Conservation (phyloP, 78 protist species). For the Dictyostelium purpureum region DNA sequence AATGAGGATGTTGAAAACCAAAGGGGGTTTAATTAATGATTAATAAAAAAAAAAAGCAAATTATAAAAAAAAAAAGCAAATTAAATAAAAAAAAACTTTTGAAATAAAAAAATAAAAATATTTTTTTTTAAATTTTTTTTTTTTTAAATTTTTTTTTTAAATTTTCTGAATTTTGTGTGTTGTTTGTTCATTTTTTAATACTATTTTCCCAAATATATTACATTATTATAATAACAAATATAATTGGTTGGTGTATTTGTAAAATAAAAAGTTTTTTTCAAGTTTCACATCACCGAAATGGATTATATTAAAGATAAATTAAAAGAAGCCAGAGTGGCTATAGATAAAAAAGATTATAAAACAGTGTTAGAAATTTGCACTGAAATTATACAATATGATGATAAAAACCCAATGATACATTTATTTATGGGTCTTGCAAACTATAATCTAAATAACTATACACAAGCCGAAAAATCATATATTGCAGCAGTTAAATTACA, state of each 20-base stretch:
- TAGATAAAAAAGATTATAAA: constrained; percentile 59
- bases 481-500: not conserved
- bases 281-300: not conserved
- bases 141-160: not conserved
- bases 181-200: not conserved
- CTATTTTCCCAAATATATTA: not conserved
- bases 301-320: constrained; percentile 20
- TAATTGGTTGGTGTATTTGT: not conserved
- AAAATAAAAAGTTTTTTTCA: not conserved
- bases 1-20: too few species aligned
- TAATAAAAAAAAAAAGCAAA: too few species aligned
- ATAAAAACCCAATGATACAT: constrained; percentile 28
- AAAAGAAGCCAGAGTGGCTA: constrained; percentile 59
- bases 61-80: too few species aligned
- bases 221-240: not conserved
- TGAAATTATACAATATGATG: constrained; percentile 25
- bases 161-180: not conserved
- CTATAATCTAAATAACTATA: constrained; percentile 24
- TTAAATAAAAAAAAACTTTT: too few species aligned
- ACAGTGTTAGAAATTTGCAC: constrained; percentile 65
- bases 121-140: not conserved
- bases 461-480: constrained; percentile 36
- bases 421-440: constrained; percentile 35
- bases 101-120: not conserved
- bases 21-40: too few species aligned